phyloP scores from a whole-genome alignment of 2,329 filamentous ascomycete species.

The Aspergillus thermomutatus region DNA sequence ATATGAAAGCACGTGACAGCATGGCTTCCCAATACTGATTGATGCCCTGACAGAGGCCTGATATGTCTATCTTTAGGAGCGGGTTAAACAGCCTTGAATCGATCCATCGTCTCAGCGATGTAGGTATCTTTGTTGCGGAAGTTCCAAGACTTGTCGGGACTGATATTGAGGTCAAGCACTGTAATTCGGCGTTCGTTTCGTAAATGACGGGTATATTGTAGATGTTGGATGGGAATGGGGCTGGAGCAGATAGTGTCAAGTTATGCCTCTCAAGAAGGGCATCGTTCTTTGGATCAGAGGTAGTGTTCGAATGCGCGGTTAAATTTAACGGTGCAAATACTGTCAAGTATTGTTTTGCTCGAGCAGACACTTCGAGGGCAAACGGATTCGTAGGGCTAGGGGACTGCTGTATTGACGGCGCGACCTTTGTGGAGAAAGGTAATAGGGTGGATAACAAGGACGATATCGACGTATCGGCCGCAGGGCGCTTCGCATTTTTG shows the following conservation, averaged over 20 bases:
- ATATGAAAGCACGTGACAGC: slow-evolving; percentile 36
- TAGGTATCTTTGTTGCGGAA: slow-evolving; percentile 25
- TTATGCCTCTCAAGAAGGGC: slow-evolving; percentile 32
- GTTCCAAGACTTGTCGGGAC: slow-evolving; percentile 17
- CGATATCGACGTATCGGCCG: slow-evolving; percentile 28
- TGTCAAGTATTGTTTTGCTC: slow-evolving; percentile 67
- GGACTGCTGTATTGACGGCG: slow-evolving; percentile 23
- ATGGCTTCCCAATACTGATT: slow-evolving; percentile 41
- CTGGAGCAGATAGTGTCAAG: slow-evolving; percentile 33
- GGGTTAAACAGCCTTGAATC: slow-evolving; percentile 31
- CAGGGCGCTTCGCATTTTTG: slow-evolving; percentile 16
- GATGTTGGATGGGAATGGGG: slow-evolving; percentile 32
- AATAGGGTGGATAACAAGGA: slow-evolving; percentile 38
- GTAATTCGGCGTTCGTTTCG: slow-evolving; percentile 33
- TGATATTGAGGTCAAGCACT: slow-evolving; percentile 31
- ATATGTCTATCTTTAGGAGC: slow-evolving; percentile 35
- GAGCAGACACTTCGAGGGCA: slow-evolving; percentile 48
- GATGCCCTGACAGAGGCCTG: slow-evolving; percentile 41
- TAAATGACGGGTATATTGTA: slow-evolving; percentile 35
- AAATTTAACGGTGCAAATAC: slow-evolving; percentile 68
- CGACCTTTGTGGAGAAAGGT: slow-evolving; percentile 35
- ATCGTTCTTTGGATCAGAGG: slow-evolving; percentile 16
- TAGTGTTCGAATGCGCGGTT: slow-evolving; percentile 25
- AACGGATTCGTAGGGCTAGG: slow-evolving; percentile 62
- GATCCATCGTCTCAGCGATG: slow-evolving; percentile 33